A percentile compares a stretch with the other conserved stretches of the same genome.
These are phyloP conservation scores for Boletellus emodensis DNA, from an alignment of 768 basidiomycete species.

Conservation along the genomic window DNA sequence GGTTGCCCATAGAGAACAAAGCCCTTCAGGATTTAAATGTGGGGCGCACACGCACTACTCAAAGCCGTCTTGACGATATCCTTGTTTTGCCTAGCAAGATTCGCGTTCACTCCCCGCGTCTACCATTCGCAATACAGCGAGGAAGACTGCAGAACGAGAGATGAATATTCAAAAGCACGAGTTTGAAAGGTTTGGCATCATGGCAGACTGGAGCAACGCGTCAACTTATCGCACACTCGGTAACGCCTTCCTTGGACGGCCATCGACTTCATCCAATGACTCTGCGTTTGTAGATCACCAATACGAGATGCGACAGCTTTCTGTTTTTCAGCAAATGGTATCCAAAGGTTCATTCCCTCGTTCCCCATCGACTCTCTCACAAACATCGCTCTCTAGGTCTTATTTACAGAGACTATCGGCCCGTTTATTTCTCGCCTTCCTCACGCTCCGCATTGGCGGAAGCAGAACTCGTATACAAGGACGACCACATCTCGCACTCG, in stretches of 20 bases:
- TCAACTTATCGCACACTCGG: conserved; percentile 86
- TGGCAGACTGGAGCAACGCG: conserved; percentile 81
- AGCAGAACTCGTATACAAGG: conserved; percentile 88
- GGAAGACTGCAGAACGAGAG: conserved; percentile 66
- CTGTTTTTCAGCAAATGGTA: conserved; percentile 85
- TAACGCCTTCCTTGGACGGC: conserved; percentile 26
- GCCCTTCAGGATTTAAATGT: conserved; percentile 76
- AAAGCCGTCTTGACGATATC: background rate
- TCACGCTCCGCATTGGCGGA: conserved; percentile 93
- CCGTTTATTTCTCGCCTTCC: conserved; percentile 93
- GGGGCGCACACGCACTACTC: background rate
- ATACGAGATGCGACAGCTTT: conserved; percentile 86
- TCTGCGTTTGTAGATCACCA: conserved; percentile 54
- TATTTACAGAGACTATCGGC: conserved; percentile 82
- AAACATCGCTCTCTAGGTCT: conserved; percentile 45
- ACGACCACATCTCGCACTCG: conserved; percentile 83
- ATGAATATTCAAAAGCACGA: conserved; percentile 74
- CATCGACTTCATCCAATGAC: background rate
- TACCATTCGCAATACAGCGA: conserved; percentile 67
- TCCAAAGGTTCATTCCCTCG: conserved; percentile 53
- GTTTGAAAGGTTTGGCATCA: conserved; percentile 78
- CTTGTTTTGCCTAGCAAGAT: conserved; percentile 43
- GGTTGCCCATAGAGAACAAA: conserved; percentile 95
- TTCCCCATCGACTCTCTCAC: background rate
- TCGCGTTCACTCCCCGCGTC: conserved; percentile 51